Percentiles rank a stretch among this genome's conserved stretches.
Evolutionary conservation across 2,329 filamentous ascomycete genomes (phyloP).

Genomic region (Cercospora sp.): DNA sequence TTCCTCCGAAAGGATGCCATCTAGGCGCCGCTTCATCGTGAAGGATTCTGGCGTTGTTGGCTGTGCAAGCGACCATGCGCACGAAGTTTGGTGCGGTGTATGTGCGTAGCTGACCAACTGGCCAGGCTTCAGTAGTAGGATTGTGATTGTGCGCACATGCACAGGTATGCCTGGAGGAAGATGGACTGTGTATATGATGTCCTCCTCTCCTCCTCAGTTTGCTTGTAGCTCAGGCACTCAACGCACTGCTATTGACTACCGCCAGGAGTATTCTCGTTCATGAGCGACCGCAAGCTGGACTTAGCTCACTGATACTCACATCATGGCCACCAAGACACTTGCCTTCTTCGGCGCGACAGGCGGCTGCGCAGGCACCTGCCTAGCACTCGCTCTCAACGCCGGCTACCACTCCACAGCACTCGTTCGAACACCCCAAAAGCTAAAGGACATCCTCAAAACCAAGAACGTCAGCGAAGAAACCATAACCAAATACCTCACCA

Average conservation of each 20-base stretch:
- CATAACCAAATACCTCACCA: slow-evolving; percentile 46
- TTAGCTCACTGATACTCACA: neutral
- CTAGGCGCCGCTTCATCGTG: neutral
- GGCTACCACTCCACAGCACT: slow-evolving; percentile 51
- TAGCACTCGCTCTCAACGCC: slow-evolving; percentile 42
- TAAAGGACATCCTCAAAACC: slow-evolving; percentile 44
- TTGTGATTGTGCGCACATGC: neutral
- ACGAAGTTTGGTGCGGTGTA: neutral
- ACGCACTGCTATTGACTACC: neutral
- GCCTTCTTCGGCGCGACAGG: slow-evolving; percentile 57
- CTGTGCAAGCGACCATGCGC: neutral
- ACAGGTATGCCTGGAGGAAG: neutral
- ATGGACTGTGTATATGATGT: neutral
- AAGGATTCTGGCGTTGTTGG: neutral
- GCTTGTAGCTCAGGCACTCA: neutral
- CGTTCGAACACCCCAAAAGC: slow-evolving; percentile 53
- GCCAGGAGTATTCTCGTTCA: neutral
- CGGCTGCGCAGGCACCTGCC: slow-evolving; percentile 48
- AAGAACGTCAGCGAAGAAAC: slow-evolving; percentile 43
- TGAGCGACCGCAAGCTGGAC: neutral
- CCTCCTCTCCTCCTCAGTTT: neutral
- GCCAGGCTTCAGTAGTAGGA: neutral
- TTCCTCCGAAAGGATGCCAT: neutral
- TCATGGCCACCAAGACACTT: slow-evolving; percentile 36
- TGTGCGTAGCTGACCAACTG: neutral